Conservation (phyloP, 2,329 filamentous ascomycete genomes). For the Fusarium falciforme region DNA sequence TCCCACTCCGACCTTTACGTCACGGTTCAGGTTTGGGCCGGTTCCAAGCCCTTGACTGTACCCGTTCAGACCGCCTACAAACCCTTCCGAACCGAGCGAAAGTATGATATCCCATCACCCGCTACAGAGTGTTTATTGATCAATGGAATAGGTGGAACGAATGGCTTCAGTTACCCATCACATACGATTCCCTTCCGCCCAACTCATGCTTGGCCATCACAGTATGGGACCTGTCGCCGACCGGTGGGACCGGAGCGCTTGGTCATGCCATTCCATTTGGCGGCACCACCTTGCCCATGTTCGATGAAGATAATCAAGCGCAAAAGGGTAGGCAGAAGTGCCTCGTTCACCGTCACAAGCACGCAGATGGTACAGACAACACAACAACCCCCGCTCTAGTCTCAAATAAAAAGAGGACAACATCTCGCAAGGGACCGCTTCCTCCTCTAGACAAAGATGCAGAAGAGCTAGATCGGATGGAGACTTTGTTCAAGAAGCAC, state of each 20-base stretch:
- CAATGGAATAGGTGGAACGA: slow-evolving; percentile 81
- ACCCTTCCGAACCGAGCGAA: slow-evolving; percentile 81
- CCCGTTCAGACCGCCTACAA: slow-evolving; percentile 94
- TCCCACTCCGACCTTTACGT: slow-evolving; percentile 90
- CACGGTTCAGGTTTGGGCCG: slow-evolving; percentile 93
- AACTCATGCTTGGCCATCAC: slow-evolving; percentile 91
- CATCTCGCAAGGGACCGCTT: slow-evolving; percentile 60
- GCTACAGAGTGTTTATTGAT: slow-evolving; percentile 16
- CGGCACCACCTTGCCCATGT: slow-evolving; percentile 91
- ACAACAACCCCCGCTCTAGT: slow-evolving; percentile 80
- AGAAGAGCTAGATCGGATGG: slow-evolving; percentile 90
- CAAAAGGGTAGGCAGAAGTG: slow-evolving; percentile 95
- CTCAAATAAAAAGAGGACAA: slow-evolving; percentile 65
- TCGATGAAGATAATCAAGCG: slow-evolving; percentile 90
- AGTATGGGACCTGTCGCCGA: slow-evolving; percentile 91
- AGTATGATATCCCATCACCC: slow-evolving; percentile 52
- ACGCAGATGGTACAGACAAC: slow-evolving; percentile 85
- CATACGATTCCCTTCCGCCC: slow-evolving; percentile 83
- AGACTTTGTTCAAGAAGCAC: slow-evolving; percentile 94
- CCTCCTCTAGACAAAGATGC: slow-evolving; percentile 73
- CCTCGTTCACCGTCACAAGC: slow-evolving; percentile 81
- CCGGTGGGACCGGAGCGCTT: slow-evolving; percentile 74
- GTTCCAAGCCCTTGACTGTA: slow-evolving; percentile 93
- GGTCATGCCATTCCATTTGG: slow-evolving; percentile 91
- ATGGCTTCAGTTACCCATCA: slow-evolving; percentile 90